These are phyloP conservation scores for Starmerella bacillaris DNA, from an alignment of 805 yeast genomes.

Conservation along the genomic window DNA sequence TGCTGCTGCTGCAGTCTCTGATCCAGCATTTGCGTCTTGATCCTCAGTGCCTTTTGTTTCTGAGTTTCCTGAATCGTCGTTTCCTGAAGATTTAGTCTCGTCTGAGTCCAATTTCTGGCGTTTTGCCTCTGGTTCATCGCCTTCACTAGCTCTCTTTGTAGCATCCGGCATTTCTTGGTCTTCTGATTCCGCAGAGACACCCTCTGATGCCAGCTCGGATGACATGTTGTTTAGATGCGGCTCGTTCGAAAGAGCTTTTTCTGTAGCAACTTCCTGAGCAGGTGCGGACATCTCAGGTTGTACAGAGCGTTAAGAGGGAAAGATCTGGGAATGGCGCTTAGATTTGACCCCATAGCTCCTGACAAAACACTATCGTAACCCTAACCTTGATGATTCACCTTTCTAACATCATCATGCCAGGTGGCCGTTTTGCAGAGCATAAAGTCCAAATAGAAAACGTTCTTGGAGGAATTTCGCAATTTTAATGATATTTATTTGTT, in stretches of 20 bases:
- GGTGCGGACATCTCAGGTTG: constrained; percentile 1
- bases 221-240: not conserved
- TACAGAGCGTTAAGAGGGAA: constrained; percentile 13
- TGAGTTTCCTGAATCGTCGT: not conserved
- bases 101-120: constrained; percentile 4
- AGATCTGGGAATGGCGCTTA: constrained; percentile 4
- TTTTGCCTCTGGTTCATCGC: constrained; percentile 2
- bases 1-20: not conserved
- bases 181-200: no score
- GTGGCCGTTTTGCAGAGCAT: no score
- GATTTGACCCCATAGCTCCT: constrained; percentile 14
- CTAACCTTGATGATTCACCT: constrained; percentile 11
- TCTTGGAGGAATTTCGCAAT: no score
- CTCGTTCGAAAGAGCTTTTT: not conserved
- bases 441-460: no score
- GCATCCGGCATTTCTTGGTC: no score
- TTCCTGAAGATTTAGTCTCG: not conserved
- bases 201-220: no score
- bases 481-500: no score
- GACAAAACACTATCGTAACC: constrained; percentile 10
- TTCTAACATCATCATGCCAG: constrained; percentile 7
- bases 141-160: constrained; percentile 1
- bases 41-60: constrained; percentile 1
- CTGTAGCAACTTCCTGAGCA: constrained; percentile 1
- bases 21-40: constrained; percentile 1